Evolutionary conservation across 1,139 yeast genomes (phyloP), one percentile per base, ranked within the genome.

Genomic region (Meyerozyma elateridarum): DNA sequence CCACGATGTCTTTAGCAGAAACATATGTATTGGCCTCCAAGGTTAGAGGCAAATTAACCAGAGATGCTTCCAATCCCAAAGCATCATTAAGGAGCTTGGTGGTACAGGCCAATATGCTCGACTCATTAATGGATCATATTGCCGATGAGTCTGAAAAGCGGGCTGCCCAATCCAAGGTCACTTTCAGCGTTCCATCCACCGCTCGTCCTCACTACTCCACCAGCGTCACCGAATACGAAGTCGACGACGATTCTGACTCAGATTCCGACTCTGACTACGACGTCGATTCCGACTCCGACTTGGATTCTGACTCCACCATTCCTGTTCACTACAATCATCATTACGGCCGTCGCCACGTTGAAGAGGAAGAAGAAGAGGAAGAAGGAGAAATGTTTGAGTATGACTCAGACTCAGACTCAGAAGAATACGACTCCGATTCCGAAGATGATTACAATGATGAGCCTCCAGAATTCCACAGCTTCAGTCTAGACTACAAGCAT

Each of bases 91-190:
- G 87, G 38, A 59, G 67, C 30, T 65, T 84, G 29, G 89, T 84
- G 3, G 70, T 78, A 20, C 93, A 84, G 55, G 91, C 93, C 13
- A 84, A 83, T 54, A 61, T 84, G 63, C 65, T 84, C 38, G 94
- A 84, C 49, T 67, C 67, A 41, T 52, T 84, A 29, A 78, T 83
- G 76, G 88, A 77, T 46, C 57, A 57, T 39, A 64, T 67, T 21
- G 44, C 59, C 9, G 48, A 46, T 8, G 69, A 60, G 44, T 54
- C 61, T 15, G 52, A 52, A 30, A 59, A 54, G 39, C 47, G 61
- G 42, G 43, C 47, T 26, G 45, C 39, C 18, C 15, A 20, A 6
- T 12, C 20, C 42, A 39, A 14, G 27, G 30, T 37, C 29, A 45
- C 53, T 9, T 44, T 45, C 41, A 4, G 36, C 16, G 20, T 25